phyloP scores from a whole-genome alignment of 2,329 filamentous ascomycete species.

The Botrytis porri region DNA sequence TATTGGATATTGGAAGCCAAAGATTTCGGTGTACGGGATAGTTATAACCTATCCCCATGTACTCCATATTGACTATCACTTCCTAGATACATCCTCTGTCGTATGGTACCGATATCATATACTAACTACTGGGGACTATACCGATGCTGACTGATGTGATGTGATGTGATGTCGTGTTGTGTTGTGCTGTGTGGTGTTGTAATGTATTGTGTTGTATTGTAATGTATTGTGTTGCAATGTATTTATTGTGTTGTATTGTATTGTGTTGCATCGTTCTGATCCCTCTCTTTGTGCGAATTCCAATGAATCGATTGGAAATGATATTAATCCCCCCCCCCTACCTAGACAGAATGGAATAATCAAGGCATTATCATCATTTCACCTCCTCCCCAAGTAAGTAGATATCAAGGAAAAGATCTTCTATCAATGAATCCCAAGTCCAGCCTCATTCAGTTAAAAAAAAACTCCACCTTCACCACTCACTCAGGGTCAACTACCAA shows the following conservation, averaged over 20 bases:
- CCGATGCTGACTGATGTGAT: not conserved
- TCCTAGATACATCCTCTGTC: not conserved
- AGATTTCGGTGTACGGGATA: not conserved
- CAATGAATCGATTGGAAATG: not conserved
- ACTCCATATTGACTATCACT: not conserved
- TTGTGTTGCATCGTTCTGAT: not conserved
- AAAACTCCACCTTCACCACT: not conserved
- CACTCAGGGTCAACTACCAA: not conserved
- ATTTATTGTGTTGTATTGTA: not conserved
- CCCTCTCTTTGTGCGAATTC: not conserved
- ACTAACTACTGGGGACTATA: too few species aligned
- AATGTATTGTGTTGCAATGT: too few species aligned
- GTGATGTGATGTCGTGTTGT: not conserved
- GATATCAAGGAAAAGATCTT: not conserved
- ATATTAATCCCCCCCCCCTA: too few species aligned
- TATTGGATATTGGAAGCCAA: not conserved
- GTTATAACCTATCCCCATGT: not conserved
- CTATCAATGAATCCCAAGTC: not conserved
- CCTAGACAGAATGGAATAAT: too few species aligned
- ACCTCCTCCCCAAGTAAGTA: not conserved
- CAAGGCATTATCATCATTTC: not conserved
- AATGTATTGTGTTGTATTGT: not conserved
- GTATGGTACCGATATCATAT: not conserved
- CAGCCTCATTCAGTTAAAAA: not conserved
- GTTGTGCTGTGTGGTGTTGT: not conserved